These are phyloP conservation scores for Saussurea involucrata DNA, from an alignment of 129 eudicot genomes.

Conservation along the genomic window DNA sequence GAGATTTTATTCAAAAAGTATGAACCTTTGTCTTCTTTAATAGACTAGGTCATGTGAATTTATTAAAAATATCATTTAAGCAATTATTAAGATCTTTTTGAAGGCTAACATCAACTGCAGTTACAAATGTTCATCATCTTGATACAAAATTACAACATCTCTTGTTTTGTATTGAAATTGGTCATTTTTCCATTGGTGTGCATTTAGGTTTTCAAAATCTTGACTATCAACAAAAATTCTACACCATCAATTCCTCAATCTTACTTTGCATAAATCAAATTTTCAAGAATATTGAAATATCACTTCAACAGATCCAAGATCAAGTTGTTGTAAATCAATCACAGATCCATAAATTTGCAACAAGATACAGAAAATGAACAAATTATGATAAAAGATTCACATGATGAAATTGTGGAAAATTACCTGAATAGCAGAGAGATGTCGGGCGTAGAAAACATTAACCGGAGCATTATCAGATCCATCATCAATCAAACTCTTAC, in stretches of 20 bases:
- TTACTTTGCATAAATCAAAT: background rate
- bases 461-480: constrained; percentile 19
- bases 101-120: background rate
- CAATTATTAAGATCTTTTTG: background rate
- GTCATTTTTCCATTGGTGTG: background rate
- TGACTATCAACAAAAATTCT: background rate
- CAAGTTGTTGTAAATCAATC: background rate
- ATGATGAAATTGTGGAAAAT: background rate
- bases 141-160: background rate
- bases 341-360: constrained; percentile 14
- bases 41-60: too few relatives aligned
- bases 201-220: background rate
- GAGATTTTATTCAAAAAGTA: too few relatives aligned
- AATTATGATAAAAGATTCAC: background rate
- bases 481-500: constrained; percentile 56
- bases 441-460: constrained; percentile 30
- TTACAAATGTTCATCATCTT: background rate
- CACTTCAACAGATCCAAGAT: background rate
- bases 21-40: too few relatives aligned
- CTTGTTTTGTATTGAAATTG: background rate
- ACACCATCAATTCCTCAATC: too few relatives aligned
- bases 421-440: constrained; percentile 78
- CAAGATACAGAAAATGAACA: background rate
- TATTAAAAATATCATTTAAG: too few relatives aligned
- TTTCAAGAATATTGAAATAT: background rate